A percentile compares a stretch with the other conserved stretches of the same genome.
phyloP scores from a whole-genome alignment of 2,329 filamentous ascomycete genomes.

The Fonsecaea monophora region DNA sequence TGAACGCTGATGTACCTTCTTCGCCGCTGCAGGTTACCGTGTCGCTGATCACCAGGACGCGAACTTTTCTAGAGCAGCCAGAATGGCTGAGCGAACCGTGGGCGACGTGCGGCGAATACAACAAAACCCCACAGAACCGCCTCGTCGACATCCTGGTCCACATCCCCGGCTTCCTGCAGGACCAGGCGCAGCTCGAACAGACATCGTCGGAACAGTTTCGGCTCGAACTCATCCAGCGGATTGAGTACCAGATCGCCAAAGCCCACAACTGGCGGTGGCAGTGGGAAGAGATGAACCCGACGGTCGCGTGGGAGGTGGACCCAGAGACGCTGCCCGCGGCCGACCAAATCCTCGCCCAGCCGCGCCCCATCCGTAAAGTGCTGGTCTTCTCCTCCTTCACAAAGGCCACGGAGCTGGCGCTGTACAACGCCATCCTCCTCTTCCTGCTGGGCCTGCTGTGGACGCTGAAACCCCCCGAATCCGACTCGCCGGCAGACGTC shows the following conservation, averaged over 20 bases:
- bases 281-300: slow-evolving; percentile 31
- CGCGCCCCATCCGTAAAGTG: slow-evolving; percentile 74
- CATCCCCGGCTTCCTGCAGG: slow-evolving; percentile 33
- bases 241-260: slow-evolving; percentile 28
- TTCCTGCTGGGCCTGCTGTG: slow-evolving; percentile 33
- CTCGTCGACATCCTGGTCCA: slow-evolving; percentile 33
- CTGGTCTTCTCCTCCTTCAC: slow-evolving; percentile 50
- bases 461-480: slow-evolving; percentile 24
- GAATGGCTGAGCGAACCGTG: slow-evolving; percentile 32
- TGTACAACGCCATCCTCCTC: slow-evolving; percentile 33
- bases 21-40: slow-evolving; percentile 23
- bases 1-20: not conserved
- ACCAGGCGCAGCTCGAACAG: slow-evolving; percentile 28
- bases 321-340: slow-evolving; percentile 16
- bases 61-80: slow-evolving; percentile 30
- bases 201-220: slow-evolving; percentile 13
- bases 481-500: slow-evolving; percentile 10
- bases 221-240: slow-evolving; percentile 24
- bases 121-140: slow-evolving; percentile 33
- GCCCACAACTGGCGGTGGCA: slow-evolving; percentile 33
- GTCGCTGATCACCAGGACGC: slow-evolving; percentile 31
- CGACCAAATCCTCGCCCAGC: slow-evolving; percentile 82
- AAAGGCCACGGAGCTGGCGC: slow-evolving; percentile 29
- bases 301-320: slow-evolving; percentile 29
- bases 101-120: slow-evolving; percentile 16